Conservation (phyloP, 805 yeast species). For the Monosporozyma unispora region DNA sequence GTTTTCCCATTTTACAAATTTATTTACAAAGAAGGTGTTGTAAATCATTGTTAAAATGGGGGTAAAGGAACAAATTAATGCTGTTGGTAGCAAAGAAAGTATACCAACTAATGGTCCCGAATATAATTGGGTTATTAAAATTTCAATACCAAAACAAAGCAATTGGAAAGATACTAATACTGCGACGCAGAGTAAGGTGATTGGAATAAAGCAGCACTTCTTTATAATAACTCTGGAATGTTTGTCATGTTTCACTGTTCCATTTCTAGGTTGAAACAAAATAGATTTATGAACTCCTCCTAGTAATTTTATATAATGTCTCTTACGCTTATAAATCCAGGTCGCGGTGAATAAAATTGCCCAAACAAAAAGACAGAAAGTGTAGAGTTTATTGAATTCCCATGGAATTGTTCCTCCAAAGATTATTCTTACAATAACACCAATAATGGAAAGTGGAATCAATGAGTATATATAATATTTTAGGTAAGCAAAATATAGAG, state of each 20-base stretch:
- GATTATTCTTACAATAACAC: conserved; percentile 35
- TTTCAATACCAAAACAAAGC: conserved; percentile 65
- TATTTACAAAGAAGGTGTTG: conserved; percentile 39
- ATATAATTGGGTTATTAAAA: conserved; percentile 77
- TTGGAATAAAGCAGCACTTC: conserved; percentile 60
- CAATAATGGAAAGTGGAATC: conserved; percentile 46
- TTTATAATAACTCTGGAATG: conserved; percentile 33
- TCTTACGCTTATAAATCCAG: conserved; percentile 43
- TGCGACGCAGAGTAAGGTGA: conserved; percentile 47
- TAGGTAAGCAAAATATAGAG: conserved; percentile 65
- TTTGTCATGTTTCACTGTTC: not conserved
- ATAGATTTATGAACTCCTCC: conserved; percentile 24
- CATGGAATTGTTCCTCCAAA: conserved; percentile 5
- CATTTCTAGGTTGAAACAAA: not conserved
- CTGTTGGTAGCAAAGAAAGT: conserved; percentile 66
- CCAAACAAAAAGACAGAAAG: conserved; percentile 52
- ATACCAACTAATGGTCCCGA: conserved; percentile 64
- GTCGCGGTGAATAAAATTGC: conserved; percentile 48
- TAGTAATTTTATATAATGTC: conserved; percentile 23
- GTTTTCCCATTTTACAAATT: conserved; percentile 60
- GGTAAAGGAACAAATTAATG: conserved; percentile 54
- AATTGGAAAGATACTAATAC: conserved; percentile 56
- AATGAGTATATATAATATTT: conserved; percentile 55
- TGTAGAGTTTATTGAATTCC: conserved; percentile 45
- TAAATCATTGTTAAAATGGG: conserved; percentile 62